phyloP scores from a whole-genome alignment of 2,329 filamentous ascomycete species.

The Sphaerulina populicola region DNA sequence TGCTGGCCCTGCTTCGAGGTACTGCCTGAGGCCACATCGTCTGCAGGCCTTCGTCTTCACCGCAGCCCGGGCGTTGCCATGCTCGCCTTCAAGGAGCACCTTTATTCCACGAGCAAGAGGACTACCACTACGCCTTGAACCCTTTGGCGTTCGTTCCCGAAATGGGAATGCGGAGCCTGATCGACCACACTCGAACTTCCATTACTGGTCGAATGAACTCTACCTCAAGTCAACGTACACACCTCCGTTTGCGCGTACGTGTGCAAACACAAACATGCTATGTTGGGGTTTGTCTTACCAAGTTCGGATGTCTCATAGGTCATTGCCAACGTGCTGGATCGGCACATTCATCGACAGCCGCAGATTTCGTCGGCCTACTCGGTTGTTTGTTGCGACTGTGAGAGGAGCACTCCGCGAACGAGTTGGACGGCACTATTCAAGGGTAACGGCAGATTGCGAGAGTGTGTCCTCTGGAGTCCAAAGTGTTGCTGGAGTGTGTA shows the following conservation, averaged over 20 bases:
- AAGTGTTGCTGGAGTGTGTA: constrained; percentile 10
- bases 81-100: background rate
- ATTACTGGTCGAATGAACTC: background rate
- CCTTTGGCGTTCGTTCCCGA: constrained; percentile 6
- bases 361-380: constrained; percentile 12
- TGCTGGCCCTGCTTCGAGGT: too few relatives aligned
- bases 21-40: too few relatives aligned
- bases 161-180: constrained; percentile 18
- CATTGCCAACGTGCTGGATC: constrained; percentile 15
- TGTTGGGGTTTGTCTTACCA: constrained; percentile 18
- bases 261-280: constrained; percentile 19
- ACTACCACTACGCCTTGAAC: background rate
- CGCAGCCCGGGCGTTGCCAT: background rate
- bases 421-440: constrained; percentile 19
- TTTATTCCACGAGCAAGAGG: too few relatives aligned
- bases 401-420: constrained; percentile 19
- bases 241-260: constrained; percentile 24
- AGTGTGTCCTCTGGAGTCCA: constrained; percentile 16
- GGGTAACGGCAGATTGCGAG: constrained; percentile 16
- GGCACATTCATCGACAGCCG: constrained; percentile 14
- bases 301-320: constrained; percentile 19
- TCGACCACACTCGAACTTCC: constrained; percentile 14
- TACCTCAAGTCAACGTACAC: constrained; percentile 5
- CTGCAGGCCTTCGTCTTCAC: too few relatives aligned
- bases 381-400: constrained; percentile 23